Conservation (phyloP, 2,329 filamentous ascomycete species). For the Arthroderma sp. region DNA sequence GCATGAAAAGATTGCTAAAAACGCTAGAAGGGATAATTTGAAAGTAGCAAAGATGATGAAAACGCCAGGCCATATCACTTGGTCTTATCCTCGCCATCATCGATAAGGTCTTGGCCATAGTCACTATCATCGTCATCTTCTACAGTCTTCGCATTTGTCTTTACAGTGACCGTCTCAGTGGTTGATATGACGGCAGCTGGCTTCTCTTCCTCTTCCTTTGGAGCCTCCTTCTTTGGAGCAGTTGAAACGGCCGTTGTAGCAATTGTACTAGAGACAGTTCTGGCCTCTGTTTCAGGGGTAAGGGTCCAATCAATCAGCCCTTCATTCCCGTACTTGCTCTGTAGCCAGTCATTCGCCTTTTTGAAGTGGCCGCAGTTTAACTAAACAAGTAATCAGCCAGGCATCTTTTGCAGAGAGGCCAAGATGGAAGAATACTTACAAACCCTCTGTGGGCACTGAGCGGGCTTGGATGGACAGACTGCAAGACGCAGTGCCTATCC, state of each 20-base stretch:
- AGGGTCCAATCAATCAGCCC: constrained; percentile 77
- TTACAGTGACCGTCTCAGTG: not conserved
- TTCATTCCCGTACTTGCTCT: constrained; percentile 62
- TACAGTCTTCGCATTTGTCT: not conserved
- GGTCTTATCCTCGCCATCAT: not conserved
- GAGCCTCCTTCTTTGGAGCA: not conserved
- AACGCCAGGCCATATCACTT: too few species aligned
- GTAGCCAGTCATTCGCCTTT: constrained; percentile 55
- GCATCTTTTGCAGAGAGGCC: not conserved
- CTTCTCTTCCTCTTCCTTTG: not conserved
- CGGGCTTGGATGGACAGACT: constrained; percentile 86
- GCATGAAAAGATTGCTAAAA: not conserved
- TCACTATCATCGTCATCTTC: not conserved
- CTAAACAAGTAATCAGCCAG: constrained; percentile 18
- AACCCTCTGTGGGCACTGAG: constrained; percentile 73
- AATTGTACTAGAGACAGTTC: not conserved
- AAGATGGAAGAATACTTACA: constrained; percentile 33
- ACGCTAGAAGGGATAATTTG: not conserved
- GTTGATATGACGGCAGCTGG: not conserved
- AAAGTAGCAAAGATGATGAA: not conserved
- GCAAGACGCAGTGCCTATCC: constrained; percentile 66
- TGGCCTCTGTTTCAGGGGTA: not conserved
- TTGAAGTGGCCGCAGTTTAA: constrained; percentile 37
- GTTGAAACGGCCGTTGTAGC: not conserved
- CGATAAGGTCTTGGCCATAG: constrained; percentile 1